Evolutionary conservation across 129 eudicot species (phyloP).

Genomic region (Artemisia tridentata): DNA sequence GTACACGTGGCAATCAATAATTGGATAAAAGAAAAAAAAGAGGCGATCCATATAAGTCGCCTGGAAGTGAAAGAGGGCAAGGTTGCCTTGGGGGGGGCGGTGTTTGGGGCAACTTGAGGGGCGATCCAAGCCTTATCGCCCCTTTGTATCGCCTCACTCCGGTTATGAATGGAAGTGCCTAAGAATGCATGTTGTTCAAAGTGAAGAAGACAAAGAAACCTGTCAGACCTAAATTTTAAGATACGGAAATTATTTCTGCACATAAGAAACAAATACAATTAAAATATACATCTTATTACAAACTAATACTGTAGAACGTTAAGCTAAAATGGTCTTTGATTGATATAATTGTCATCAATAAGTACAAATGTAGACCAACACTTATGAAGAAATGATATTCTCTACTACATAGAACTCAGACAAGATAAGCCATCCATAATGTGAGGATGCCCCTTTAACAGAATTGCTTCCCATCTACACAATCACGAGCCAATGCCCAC

Average conservation of each 20-base stretch:
- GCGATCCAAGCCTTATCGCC: too few species aligned
- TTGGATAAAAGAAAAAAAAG: too few species aligned
- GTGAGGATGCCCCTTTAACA: constrained; percentile 24
- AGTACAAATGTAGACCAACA: constrained; percentile 6
- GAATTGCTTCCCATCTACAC: constrained; percentile 39
- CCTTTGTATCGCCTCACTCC: too few species aligned
- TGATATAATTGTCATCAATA: constrained; percentile 6
- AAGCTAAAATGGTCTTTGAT: neutral
- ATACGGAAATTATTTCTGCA: neutral
- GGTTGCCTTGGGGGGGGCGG: too few species aligned
- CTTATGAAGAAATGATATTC: constrained; percentile 8
- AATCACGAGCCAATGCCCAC: constrained; percentile 25
- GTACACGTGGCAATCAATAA: too few species aligned
- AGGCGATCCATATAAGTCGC: too few species aligned
- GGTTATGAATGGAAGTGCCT: too few species aligned
- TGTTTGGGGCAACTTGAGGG: too few species aligned
- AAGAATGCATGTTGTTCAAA: neutral
- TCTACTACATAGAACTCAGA: neutral
- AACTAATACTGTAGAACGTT: neutral
- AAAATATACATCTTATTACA: neutral
- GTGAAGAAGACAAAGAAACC: neutral
- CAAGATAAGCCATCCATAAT: constrained; percentile 20
- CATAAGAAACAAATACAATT: constrained; percentile 1
- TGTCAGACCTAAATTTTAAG: neutral
- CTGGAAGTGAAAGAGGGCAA: too few species aligned